These are phyloP conservation scores for Pseudopithomyces maydicus DNA, from an alignment of 2,329 filamentous ascomycete species.

Conservation along the genomic window DNA sequence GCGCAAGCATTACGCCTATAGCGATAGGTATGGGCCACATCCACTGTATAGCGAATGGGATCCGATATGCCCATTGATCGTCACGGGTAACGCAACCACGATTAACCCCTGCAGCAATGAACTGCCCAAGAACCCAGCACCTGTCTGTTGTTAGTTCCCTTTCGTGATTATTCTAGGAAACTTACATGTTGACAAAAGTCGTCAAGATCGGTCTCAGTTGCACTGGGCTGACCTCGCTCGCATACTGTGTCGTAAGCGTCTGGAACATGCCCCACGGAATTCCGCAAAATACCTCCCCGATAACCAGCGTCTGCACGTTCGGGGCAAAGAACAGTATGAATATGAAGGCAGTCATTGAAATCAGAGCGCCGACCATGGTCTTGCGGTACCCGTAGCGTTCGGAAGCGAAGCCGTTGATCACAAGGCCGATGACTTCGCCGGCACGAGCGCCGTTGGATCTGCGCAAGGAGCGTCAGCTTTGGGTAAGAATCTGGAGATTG, in stretches of 20 bases:
- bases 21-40: slow-evolving; percentile 73
- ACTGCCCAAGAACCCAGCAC: slow-evolving; percentile 75
- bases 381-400: slow-evolving; percentile 51
- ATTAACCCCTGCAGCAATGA: slow-evolving; percentile 72
- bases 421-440: slow-evolving; percentile 50
- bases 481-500: background rate
- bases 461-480: background rate
- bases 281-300: slow-evolving; percentile 52
- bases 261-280: slow-evolving; percentile 54
- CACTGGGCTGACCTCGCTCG: slow-evolving; percentile 68
- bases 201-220: slow-evolving; percentile 60
- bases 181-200: slow-evolving; percentile 70
- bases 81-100: slow-evolving; percentile 66
- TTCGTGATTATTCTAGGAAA: background rate
- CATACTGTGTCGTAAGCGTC: slow-evolving; percentile 53
- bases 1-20: slow-evolving; percentile 68
- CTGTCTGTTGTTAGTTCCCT: slow-evolving; percentile 10
- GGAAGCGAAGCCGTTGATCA: slow-evolving; percentile 50
- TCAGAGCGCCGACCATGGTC: slow-evolving; percentile 49
- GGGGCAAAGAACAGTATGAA: slow-evolving; percentile 54
- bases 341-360: slow-evolving; percentile 48
- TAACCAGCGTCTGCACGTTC: slow-evolving; percentile 47
- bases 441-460: slow-evolving; percentile 50
- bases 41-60: slow-evolving; percentile 72
- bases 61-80: slow-evolving; percentile 70